Evolutionary conservation across 805 yeast species (phyloP), one percentile per base, ranked within the genome.

Genomic region (Metschnikowia reukaufii): DNA sequence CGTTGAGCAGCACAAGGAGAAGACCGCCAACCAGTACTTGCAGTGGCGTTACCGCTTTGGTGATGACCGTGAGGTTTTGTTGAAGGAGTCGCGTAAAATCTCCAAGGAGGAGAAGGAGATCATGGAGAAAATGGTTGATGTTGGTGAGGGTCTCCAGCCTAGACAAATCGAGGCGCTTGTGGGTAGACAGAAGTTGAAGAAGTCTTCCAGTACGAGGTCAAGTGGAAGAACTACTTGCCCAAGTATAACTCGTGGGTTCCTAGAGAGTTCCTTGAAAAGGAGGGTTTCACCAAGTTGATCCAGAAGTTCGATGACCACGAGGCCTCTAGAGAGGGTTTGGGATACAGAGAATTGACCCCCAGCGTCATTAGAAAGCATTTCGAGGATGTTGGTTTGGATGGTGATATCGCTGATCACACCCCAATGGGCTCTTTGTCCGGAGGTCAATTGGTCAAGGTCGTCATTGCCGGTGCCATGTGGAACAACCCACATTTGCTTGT

Each of bases 391-490:
- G 99, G 99, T 50, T 78, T 92, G 57, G 99, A 94, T 62, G 95
- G 97, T 58, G 99, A 92, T 63, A 91, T 92, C 72, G 98, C 98
- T 32, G 97, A 94, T 68, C 98, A 92, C 69, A 92, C 97, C 16
- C 97, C 97, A 44, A 75, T 92, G 80, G 97, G 98, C 19, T 88
- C 96, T 6, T 77, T 92, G 54, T 90, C 97, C 20, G 99, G 99
- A 66, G 99, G 99, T 61, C 99, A 92, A 74, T 79, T 92, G 66
- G 99, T 92, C 51, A 92, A 92, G 72, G 98, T 92, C 54, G 99
- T 92, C 50, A 92, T 92, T 74, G 98, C 98, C 12, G 99, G 98
- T 72, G 97, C 98, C 55, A 92, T 92, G 94, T 92, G 99, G 99
- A 92, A 94, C 73, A 94, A 92, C 66, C 99, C 99, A 16, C 99